Conservation (phyloP, 768 basidiomycete species). For the Rhizopogon roseolus region DNA sequence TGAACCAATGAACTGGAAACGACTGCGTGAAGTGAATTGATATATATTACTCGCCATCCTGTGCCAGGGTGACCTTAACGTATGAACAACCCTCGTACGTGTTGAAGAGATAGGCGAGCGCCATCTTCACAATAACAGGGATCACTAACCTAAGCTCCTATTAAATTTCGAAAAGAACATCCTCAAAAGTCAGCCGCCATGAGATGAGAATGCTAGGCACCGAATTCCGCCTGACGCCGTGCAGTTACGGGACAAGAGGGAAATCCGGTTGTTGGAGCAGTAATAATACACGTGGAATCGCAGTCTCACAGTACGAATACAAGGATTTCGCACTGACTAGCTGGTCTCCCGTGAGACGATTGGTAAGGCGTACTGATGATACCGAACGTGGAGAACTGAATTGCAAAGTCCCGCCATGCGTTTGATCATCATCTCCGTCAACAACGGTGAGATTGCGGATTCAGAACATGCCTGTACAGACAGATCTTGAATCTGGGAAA, state of each 20-base stretch:
- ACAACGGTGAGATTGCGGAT: not conserved
- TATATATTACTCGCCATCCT: not conserved
- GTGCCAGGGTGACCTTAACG: not conserved
- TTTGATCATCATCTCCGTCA: slow-evolving; percentile 2
- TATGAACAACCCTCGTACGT: not conserved
- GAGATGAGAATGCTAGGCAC: not conserved
- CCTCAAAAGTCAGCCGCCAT: not conserved
- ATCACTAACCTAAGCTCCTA: not conserved
- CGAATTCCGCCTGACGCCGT: not conserved
- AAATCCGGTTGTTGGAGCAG: not conserved
- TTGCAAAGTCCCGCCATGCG: not conserved
- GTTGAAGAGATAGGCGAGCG: not conserved
- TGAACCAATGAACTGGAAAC: not conserved
- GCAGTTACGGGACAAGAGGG: not conserved
- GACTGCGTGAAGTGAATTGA: not conserved
- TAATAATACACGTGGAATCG: too few species aligned
- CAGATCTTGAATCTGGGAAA: not conserved
- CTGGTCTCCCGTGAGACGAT: not conserved
- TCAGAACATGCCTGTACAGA: not conserved
- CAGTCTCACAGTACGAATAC: not conserved
- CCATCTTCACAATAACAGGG: not conserved
- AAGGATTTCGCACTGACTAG: not conserved
- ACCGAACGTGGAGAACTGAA: not conserved
- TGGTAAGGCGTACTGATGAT: not conserved
- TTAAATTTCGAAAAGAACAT: not conserved